These are phyloP conservation scores for Chaetomium strumarium DNA, from an alignment of 2,329 filamentous ascomycete genomes.

Conservation along the genomic window DNA sequence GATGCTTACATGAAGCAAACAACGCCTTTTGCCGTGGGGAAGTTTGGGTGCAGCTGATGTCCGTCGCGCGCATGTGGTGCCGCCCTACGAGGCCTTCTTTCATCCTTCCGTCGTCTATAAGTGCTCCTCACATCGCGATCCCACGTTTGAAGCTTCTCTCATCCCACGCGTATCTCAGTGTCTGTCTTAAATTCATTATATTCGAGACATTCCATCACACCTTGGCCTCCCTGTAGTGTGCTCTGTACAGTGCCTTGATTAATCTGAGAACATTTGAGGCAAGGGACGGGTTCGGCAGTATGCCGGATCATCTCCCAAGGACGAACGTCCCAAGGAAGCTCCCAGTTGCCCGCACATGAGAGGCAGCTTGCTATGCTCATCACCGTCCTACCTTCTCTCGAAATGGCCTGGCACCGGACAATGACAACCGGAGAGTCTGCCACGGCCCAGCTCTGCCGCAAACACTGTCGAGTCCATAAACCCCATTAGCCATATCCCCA, in stretches of 20 bases:
- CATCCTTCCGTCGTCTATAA: not conserved
- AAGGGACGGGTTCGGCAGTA: not conserved
- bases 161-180: not conserved
- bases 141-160: no score
- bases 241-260: not conserved
- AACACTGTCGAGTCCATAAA: not conserved
- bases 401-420: not conserved
- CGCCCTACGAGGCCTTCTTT: not conserved
- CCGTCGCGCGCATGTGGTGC: no score
- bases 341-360: not conserved
- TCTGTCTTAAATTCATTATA: constrained; percentile 1
- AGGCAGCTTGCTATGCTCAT: not conserved
- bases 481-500: not conserved
- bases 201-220: not conserved
- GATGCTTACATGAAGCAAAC: constrained; percentile 1
- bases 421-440: not conserved
- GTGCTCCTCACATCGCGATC: no score
- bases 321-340: not conserved
- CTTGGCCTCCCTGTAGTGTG: not conserved
- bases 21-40: not conserved
- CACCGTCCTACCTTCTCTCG: not conserved
- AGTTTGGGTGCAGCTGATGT: no score
- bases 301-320: not conserved
- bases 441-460: not conserved
- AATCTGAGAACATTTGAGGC: not conserved